phyloP scores from a whole-genome alignment of 345 rosid species.

The Trapa bicornis region DNA sequence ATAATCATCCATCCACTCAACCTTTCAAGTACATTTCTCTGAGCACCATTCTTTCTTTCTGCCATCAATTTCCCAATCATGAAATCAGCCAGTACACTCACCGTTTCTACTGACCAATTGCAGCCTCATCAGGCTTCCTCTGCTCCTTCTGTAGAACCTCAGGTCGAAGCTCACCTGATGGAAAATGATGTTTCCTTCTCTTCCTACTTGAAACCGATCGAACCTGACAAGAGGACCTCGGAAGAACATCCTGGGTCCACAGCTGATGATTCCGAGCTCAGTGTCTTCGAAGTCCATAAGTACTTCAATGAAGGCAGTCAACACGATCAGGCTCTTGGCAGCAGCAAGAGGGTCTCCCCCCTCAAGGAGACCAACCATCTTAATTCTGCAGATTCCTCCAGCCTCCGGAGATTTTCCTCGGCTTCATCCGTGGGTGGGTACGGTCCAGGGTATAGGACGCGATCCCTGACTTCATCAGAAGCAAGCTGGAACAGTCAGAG shows the following conservation, averaged over 20 bases:
- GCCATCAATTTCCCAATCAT: conserved; percentile 1
- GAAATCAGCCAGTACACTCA: neutral
- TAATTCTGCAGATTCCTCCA: conserved; percentile 10
- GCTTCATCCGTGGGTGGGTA: conserved; percentile 44
- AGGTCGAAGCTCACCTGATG: neutral
- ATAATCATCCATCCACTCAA: neutral
- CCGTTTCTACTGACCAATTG: neutral
- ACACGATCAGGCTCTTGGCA: conserved; percentile 5
- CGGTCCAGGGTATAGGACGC: conserved; percentile 26
- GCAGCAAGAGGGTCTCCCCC: conserved; percentile 22
- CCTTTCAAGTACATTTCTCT: neutral
- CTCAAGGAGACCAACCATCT: conserved; percentile 9
- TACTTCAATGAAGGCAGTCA: conserved; percentile 45
- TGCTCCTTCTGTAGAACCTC: neutral
- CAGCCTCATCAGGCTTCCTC: neutral
- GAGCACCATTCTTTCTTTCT: neutral
- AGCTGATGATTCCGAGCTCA: conserved; percentile 43
- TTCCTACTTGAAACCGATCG: conserved; percentile 1
- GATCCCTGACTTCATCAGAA: conserved; percentile 61
- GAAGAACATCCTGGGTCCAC: conserved; percentile 19
- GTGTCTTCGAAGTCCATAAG: conserved; percentile 60
- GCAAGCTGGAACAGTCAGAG: conserved; percentile 92
- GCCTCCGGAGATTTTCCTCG: conserved; percentile 37
- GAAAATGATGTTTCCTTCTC: conserved; percentile 10
- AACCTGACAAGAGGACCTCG: neutral